Base-by-base conservation (phyloP, 2,329 filamentous ascomycete species). In the Lecanosticta acicola region DNA sequence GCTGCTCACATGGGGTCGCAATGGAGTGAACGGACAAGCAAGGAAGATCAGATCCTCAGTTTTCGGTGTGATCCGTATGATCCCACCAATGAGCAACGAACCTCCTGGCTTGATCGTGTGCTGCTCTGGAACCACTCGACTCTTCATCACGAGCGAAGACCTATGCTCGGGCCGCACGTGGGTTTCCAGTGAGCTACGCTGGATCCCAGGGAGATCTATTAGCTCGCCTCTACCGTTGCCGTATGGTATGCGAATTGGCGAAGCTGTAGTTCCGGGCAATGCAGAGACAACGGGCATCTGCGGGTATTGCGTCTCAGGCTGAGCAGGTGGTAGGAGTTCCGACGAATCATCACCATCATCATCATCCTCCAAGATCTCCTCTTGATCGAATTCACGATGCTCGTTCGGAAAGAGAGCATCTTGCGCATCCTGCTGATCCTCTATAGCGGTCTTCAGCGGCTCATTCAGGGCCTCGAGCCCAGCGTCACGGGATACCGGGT, bases 211-310 rank as follows among this genome's bases (percentile, higher is more conserved):
- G 11, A 98, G 75, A 63, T 98, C 93, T 58, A 98, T 87, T 26
- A 98, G 75, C 66, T 98, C 94, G 45, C 93, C 93, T 59, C 81
- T 85, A 18, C 86, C 85, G 49, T 80, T 81, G 37, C 90, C 90
- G 62, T 93, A 98, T 0, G 89, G 88, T 14, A 97, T 81, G 20
- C 93, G 84, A 56, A 98, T 97, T 0, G 93, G 93, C 0, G 89
- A 94, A 1, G 90, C 93, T 1, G 93, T 98, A 0, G 93, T 98
- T 8, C 94, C 93, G 0, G 93, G 87, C 2, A 96, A 75, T 3
- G 86, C 78, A 0, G 89, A 95, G 1, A 95, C 85, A 9, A 94
- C 69, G 1, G 91, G 91, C 78, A 97, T 90, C 13, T 80, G 72
- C 3, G 91, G 91, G 59, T 83, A 97, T 41, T 83, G 76, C 2